Conservation (phyloP, 2,329 filamentous ascomycete species). For the Penicillium sp. region DNA sequence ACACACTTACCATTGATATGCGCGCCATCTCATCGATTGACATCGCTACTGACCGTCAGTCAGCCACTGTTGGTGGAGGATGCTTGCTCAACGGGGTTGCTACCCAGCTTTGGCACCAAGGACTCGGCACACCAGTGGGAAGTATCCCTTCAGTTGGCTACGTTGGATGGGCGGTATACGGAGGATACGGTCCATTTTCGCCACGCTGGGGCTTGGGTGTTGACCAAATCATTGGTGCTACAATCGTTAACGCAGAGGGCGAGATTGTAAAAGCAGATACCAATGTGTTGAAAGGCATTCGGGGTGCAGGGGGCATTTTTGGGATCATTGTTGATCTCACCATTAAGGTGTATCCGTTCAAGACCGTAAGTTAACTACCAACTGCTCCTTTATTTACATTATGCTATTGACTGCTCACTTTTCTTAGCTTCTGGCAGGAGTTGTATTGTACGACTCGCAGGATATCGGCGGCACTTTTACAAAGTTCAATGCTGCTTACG, state of each 20-base stretch:
- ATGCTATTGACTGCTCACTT: background rate
- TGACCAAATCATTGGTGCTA: slow-evolving; percentile 39
- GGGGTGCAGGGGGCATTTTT: slow-evolving; percentile 40
- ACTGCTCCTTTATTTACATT: background rate
- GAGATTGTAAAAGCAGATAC: slow-evolving; percentile 35
- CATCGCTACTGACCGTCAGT: slow-evolving; percentile 23
- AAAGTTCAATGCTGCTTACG: slow-evolving; percentile 22
- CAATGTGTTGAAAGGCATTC: slow-evolving; percentile 35
- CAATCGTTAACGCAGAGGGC: slow-evolving; percentile 35
- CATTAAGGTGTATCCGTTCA: slow-evolving; percentile 37
- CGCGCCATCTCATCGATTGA: slow-evolving; percentile 31
- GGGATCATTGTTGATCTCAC: slow-evolving; percentile 40
- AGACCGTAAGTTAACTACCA: slow-evolving; percentile 21
- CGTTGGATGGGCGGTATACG: slow-evolving; percentile 35
- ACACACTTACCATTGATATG: slow-evolving; percentile 34
- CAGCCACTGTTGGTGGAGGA: slow-evolving; percentile 35
- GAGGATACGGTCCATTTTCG: slow-evolving; percentile 33
- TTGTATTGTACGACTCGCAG: slow-evolving; percentile 29
- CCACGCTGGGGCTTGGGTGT: slow-evolving; percentile 30
- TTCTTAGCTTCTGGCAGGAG: slow-evolving; percentile 21
- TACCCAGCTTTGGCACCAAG: slow-evolving; percentile 23
- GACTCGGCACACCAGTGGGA: slow-evolving; percentile 23
- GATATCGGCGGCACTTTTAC: slow-evolving; percentile 23
- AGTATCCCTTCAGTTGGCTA: slow-evolving; percentile 28
- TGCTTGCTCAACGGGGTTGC: slow-evolving; percentile 27